Evolutionary conservation across 2,329 filamentous ascomycete genomes (phyloP).

Genomic region (Periconia sp.): DNA sequence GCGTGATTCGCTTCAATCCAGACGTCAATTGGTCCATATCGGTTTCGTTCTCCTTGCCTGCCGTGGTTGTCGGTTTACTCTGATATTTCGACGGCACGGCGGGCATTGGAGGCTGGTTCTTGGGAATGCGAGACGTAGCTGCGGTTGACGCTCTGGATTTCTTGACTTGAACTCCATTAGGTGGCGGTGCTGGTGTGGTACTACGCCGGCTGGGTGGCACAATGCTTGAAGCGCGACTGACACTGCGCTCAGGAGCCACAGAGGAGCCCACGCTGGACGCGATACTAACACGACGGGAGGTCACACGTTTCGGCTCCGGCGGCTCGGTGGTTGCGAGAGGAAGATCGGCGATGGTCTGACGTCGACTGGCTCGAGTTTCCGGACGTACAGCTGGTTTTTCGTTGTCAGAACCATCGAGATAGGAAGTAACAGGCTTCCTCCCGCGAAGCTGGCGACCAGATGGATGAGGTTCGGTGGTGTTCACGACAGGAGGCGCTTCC

Average conservation of each 20-base stretch:
- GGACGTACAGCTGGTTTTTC: constrained; percentile 27
- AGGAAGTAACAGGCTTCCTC: constrained; percentile 59
- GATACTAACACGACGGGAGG: constrained; percentile 47
- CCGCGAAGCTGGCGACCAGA: constrained; percentile 67
- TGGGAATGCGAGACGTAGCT: constrained; percentile 33
- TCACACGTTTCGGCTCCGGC: constrained; percentile 20
- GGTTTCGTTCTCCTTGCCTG: constrained; percentile 28
- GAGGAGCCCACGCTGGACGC: constrained; percentile 46
- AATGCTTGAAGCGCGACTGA: constrained; percentile 41
- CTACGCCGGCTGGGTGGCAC: constrained; percentile 44
- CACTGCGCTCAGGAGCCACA: constrained; percentile 31
- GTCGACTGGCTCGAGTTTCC: constrained; percentile 31
- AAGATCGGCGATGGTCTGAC: constrained; percentile 46
- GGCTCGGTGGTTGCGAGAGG: constrained; percentile 26
- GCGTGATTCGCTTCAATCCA: constrained; percentile 59
- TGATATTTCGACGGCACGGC: constrained; percentile 43
- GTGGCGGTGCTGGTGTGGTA: constrained; percentile 20
- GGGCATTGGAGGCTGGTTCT: constrained; percentile 46
- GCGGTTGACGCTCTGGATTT: constrained; percentile 58
- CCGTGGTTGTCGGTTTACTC: constrained; percentile 19
- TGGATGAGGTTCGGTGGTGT: constrained; percentile 47
- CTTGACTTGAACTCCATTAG: constrained; percentile 54
- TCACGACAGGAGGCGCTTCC: constrained; percentile 39
- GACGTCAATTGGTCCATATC: constrained; percentile 54
- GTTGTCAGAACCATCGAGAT: constrained; percentile 51